Conservation (phyloP, 441 rosid species). For the Populus trichocarpa region DNA sequence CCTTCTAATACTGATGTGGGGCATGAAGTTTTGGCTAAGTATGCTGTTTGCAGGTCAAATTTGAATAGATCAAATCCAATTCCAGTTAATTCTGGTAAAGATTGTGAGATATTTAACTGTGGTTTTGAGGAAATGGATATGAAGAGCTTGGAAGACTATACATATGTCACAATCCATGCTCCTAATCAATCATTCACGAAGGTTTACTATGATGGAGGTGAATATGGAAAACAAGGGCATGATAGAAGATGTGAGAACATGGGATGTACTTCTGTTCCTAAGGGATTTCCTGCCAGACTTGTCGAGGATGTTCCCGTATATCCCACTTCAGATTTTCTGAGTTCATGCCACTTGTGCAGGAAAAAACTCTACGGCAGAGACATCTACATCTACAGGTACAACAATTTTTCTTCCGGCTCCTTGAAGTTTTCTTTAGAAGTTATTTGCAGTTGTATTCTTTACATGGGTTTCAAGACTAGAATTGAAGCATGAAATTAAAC, state of each 20-base stretch:
- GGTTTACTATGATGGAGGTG: slow-evolving; percentile 44
- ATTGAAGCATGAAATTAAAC: background rate
- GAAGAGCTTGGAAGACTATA: slow-evolving; percentile 43
- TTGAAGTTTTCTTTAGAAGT: background rate
- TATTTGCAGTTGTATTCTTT: background rate
- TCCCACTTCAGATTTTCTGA: slow-evolving; percentile 49
- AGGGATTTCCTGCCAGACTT: slow-evolving; percentile 21
- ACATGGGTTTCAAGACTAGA: background rate
- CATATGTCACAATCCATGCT: slow-evolving; percentile 48
- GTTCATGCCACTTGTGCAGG: slow-evolving; percentile 46
- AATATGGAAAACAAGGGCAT: slow-evolving; percentile 6
- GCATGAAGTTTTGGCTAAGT: slow-evolving; percentile 25
- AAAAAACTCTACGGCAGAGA: slow-evolving; percentile 64
- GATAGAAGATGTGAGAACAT: background rate
- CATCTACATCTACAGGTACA: slow-evolving; percentile 72
- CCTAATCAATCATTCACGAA: slow-evolving; percentile 37
- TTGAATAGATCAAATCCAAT: slow-evolving; percentile 32
- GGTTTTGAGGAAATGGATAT: slow-evolving; percentile 31
- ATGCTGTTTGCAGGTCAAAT: slow-evolving; percentile 17
- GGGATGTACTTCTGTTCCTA: slow-evolving; percentile 3
- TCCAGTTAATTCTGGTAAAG: slow-evolving; percentile 24
- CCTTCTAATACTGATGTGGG: slow-evolving; percentile 13
- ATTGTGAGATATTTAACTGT: background rate
- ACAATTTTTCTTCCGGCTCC: background rate
- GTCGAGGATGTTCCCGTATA: slow-evolving; percentile 26